Base-by-base conservation (phyloP, 306 rosid species). In the Prunus salicina region DNA sequence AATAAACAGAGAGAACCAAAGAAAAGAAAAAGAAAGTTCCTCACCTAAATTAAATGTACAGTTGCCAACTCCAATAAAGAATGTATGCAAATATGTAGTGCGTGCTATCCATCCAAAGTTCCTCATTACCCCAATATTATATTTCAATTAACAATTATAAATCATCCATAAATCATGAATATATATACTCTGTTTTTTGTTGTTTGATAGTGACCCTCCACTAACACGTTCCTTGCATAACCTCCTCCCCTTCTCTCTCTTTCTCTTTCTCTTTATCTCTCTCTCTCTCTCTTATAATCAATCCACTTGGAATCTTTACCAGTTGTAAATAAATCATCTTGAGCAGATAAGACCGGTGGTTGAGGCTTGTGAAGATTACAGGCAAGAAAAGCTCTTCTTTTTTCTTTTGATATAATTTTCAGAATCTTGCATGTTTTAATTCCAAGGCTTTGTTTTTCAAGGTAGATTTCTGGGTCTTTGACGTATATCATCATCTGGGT, bases 291-390 rank as follows among this genome's bases (percentile, higher is more conserved):
- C 50, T 67, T 8, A 45, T 56, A 58, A 60, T 66, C 73, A 79
- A 82, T 84, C 79, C 77, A 79, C 72, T 84, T 80, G 79, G 82
- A 79, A 82, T 82, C 86, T 80, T 84, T 67, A 56, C 83, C 86
- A 72, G 78, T 57, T 72, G 84, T 86, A 82, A 58, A 73, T 87
- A 81, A 50, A 82, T 83, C 71, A 73, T 32, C 87, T 74, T 71
- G 75, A 84, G 84, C 79, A 73, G 88, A 84, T 84, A 89, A 89
- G 97, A 84, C 87, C 84, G 80, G 86, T 78, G 71, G 84, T 55
- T 81, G 86, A 67, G 82, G 76, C 80, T 41, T 57, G 43, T 67
- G 68, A 84, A 81, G 74, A 38, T 86, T 85, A 63, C 87, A 67
- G 91, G 92, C 87, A 62, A 85, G 74, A 51, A 0, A 58, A 30